Percentiles rank a stretch among this genome's conserved stretches.
Conservation (phyloP, 202 grass and related monocot genomes). For the Saccharum hybrid region DNA sequence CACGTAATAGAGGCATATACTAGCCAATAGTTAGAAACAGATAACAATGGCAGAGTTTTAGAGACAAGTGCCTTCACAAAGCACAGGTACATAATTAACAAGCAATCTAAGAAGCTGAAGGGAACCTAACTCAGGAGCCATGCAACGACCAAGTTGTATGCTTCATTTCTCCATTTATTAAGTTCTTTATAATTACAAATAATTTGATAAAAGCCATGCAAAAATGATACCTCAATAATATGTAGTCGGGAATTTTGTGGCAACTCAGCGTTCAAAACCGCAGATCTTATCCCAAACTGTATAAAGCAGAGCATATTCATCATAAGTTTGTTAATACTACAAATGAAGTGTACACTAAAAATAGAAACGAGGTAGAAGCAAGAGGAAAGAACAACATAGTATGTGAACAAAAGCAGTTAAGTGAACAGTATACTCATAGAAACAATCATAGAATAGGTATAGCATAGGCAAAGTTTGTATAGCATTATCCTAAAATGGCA, state of each 20-base stretch:
- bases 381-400: conserved; percentile 6
- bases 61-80: conserved; percentile 12
- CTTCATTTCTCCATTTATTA: not conserved
- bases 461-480: conserved; percentile 12
- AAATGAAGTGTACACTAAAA: conserved; percentile 9
- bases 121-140: not conserved
- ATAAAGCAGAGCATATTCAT: conserved; percentile 14
- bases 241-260: conserved; percentile 98
- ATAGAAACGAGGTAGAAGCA: conserved; percentile 33
- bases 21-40: not conserved
- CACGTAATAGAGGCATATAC: not conserved
- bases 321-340: conserved; percentile 16
- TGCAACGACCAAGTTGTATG: not conserved
- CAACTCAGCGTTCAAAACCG: conserved; percentile 93
- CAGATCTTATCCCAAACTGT: conserved; percentile 95
- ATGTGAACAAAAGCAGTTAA: conserved; percentile 17
- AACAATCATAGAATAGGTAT: too few relatives aligned
- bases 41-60: conserved; percentile 33
- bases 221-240: conserved; percentile 83
- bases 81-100: not conserved
- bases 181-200: conserved; percentile 6
- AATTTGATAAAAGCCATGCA: conserved; percentile 20
- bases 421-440: not conserved
- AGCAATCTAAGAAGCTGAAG: not conserved
- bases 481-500: conserved; percentile 37